A percentile compares a stretch with the other conserved stretches of the same genome.
These are phyloP conservation scores for Exophiala dermatitidis DNA, from an alignment of 2,329 filamentous ascomycete species.

Conservation along the genomic window DNA sequence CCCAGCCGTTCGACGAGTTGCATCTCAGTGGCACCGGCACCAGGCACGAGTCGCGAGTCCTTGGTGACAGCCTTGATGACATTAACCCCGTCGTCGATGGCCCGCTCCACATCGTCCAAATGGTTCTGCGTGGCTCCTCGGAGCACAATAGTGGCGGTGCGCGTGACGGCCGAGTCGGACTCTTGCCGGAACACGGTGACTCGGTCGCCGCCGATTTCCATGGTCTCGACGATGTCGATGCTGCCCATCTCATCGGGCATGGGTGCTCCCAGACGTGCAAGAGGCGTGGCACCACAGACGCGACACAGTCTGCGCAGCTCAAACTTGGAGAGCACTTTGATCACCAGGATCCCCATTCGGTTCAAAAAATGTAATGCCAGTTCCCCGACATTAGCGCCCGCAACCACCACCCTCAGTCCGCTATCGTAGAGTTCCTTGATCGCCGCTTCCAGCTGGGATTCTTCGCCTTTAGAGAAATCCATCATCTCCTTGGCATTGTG, in stretches of 20 bases:
- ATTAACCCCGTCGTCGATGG: constrained; percentile 96
- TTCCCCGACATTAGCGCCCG: constrained; percentile 89
- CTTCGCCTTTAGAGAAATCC: constrained; percentile 96
- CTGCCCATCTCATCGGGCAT: constrained; percentile 99
- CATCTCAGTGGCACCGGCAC: constrained; percentile 89
- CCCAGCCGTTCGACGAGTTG: constrained; percentile 90
- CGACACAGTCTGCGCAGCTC: constrained; percentile 91
- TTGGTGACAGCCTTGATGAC: constrained; percentile 97
- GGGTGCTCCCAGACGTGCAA: constrained; percentile 87
- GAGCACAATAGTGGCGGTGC: constrained; percentile 89
- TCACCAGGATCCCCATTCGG: constrained; percentile 88
- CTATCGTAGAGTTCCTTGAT: constrained; percentile 97
- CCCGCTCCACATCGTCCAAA: constrained; percentile 91
- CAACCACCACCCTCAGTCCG: constrained; percentile 83
- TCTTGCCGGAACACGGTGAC: constrained; percentile 99
- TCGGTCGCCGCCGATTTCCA: constrained; percentile 94
- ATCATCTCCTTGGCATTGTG: constrained; percentile 99
- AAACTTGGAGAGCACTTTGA: constrained; percentile 97
- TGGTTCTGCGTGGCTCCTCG: constrained; percentile 97
- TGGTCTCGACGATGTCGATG: constrained; percentile 90
- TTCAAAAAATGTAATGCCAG: constrained; percentile 96
- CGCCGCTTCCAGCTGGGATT: constrained; percentile 76
- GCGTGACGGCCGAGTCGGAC: constrained; percentile 65
- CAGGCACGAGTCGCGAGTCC: constrained; percentile 83
- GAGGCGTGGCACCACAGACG: constrained; percentile 91